Evolutionary conservation across 2,329 filamentous ascomycete species (phyloP).

Genomic region (Fusarium luffae): DNA sequence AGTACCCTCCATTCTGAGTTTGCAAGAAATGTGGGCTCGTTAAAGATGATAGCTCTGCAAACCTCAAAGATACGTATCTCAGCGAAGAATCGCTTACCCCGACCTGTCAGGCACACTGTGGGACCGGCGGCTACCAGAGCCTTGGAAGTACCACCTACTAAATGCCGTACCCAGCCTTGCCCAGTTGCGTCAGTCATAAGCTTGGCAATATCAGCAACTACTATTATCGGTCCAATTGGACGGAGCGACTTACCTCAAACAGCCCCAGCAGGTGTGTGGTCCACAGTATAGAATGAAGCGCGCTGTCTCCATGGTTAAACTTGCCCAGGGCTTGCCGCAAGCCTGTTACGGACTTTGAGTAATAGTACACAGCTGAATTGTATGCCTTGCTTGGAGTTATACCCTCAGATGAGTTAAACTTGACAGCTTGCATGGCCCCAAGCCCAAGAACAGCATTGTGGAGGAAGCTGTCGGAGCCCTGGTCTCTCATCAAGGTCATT

Average conservation of each 20-base stretch:
- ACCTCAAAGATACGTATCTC: constrained; percentile 50
- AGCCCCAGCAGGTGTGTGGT: constrained; percentile 50
- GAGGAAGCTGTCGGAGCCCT: constrained; percentile 31
- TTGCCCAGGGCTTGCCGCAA: constrained; percentile 36
- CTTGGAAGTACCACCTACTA: constrained; percentile 50
- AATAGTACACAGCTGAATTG: constrained; percentile 39
- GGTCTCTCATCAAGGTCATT: constrained; percentile 33
- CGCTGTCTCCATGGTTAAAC: not conserved
- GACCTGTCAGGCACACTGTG: constrained; percentile 33
- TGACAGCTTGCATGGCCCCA: constrained; percentile 48
- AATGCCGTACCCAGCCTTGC: constrained; percentile 50
- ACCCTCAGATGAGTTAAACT: constrained; percentile 18
- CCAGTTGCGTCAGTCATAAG: constrained; percentile 50
- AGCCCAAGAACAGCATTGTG: constrained; percentile 47
- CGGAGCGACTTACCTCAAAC: constrained; percentile 46
- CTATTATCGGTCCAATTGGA: too few species aligned
- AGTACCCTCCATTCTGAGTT: constrained; percentile 39
- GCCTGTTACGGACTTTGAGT: constrained; percentile 43
- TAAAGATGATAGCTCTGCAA: constrained; percentile 49
- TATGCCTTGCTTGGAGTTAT: not conserved
- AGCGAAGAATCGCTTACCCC: constrained; percentile 45
- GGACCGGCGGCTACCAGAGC: constrained; percentile 49
- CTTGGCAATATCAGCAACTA: constrained; percentile 23
- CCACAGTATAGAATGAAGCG: constrained; percentile 46
- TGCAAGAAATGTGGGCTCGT: constrained; percentile 45